phyloP scores from a whole-genome alignment of 192 early-diverging fungal species.

The Linnemannia schmuckeri region DNA sequence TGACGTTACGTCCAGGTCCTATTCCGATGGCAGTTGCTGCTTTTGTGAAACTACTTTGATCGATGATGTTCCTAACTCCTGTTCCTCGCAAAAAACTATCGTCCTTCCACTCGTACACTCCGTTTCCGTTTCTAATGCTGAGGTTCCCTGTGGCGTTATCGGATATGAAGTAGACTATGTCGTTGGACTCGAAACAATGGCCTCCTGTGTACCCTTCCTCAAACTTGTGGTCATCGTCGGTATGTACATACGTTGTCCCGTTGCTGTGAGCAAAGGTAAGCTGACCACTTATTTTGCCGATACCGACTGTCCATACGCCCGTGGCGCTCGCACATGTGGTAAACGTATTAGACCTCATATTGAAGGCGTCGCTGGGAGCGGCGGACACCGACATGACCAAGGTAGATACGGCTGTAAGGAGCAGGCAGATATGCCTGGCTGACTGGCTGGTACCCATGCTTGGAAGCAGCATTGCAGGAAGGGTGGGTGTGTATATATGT shows the following conservation, averaged over 20 bases:
- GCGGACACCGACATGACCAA: background rate
- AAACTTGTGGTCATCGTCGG: too few species aligned
- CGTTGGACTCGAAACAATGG: background rate
- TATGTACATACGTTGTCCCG: background rate
- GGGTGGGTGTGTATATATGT: background rate
- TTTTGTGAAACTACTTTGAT: background rate
- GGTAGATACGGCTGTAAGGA: background rate
- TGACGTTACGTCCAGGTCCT: background rate
- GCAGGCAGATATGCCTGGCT: background rate
- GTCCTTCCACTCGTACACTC: background rate
- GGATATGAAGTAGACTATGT: background rate
- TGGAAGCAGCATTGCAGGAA: background rate
- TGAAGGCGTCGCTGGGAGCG: background rate
- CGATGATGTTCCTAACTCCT: too few species aligned
- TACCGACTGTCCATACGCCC: constrained; percentile 9
- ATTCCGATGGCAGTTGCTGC: background rate
- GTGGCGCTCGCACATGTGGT: background rate
- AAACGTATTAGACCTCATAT: background rate
- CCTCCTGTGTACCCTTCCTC: background rate
- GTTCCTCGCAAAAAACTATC: background rate
- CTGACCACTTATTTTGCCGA: background rate
- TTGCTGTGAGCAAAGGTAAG: background rate
- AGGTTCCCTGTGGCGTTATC: background rate
- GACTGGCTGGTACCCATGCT: background rate
- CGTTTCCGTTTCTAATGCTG: background rate